Base-by-base conservation (phyloP, 768 basidiomycete genomes). In the Rhodotorula kratochvilovae region DNA sequence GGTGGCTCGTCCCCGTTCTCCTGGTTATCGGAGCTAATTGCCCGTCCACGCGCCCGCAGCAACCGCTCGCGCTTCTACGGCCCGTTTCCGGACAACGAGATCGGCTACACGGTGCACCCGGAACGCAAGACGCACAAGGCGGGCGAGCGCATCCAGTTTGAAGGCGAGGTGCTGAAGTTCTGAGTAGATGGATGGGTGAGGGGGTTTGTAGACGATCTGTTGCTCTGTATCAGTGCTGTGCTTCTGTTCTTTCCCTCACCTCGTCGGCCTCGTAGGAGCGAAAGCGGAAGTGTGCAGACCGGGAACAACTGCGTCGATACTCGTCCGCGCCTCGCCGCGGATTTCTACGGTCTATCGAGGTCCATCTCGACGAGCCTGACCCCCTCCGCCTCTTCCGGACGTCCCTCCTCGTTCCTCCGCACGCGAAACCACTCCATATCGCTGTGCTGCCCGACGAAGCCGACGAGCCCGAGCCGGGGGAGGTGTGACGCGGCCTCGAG, bases 81-180 rank as follows among this genome's bases (percentile, higher is more conserved):
- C 21, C 79, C 79, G 0, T 79, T 79, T 61, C 62, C 64, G 54
- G 72, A 79, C 43, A 78, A 79, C 57, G 74, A 76, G 58, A 31
- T 79, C 29, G 78, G 78, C 39, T 79, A 79, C 67, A 79, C 78
- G 21, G 74, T 76, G 8, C 77, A 77, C 61, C 56, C 63, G 19
- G 55, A 74, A n/a, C 61, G 63, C 15, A 43, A 55, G 54, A 31
- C 54, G 54, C 31, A 55, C 54, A 55, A 21, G 31, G 16, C 31
- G 2, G 31, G 31, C 19, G 31, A 55, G 54, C 54, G 31, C 54
- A 55, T 33, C 53, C 29, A 25, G 17, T 55, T 50, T 13, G 48
- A 50, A 10, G 48, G 48, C 48, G 48, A 50, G 48, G 25, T 27
- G 25, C 15, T 50, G 25, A 50, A 27, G 25, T 50, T 50, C 15